A percentile compares a stretch with the other conserved stretches of the same genome.
phyloP scores from a whole-genome alignment of 2,329 filamentous ascomycete genomes.

The Spiromastix sp. region DNA sequence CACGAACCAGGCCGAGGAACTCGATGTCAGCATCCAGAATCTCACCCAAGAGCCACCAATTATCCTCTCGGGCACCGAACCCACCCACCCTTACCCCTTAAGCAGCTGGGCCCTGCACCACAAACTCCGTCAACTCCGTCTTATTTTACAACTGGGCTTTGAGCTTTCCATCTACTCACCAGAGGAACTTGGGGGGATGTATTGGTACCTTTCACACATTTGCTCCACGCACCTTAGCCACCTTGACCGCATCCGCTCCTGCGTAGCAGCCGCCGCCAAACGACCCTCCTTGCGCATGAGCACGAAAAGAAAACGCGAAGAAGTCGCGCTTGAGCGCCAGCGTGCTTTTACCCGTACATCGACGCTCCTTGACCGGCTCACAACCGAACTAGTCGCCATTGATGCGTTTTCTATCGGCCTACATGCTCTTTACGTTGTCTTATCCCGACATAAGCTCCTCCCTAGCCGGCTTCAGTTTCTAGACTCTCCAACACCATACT shows the following conservation, averaged over 20 bases:
- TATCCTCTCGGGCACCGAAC: conserved; percentile 42
- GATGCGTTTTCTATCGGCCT: conserved; percentile 43
- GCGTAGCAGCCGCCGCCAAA: conserved; percentile 35
- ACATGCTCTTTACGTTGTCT: conserved; percentile 53
- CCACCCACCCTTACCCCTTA: conserved; percentile 59
- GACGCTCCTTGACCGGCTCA: conserved; percentile 48
- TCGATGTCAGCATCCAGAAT: conserved; percentile 57
- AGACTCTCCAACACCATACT: conserved; percentile 42
- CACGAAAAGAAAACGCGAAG: conserved; percentile 5
- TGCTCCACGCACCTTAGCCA: conserved; percentile 58
- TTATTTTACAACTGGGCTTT: conserved; percentile 83
- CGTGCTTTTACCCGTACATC: conserved; percentile 28
- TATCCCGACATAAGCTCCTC: conserved; percentile 46
- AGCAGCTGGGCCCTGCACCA: conserved; percentile 85
- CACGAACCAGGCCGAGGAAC: conserved; percentile 46
- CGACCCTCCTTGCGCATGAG: conserved; percentile 7
- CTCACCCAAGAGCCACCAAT: conserved; percentile 53
- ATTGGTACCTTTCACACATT: conserved; percentile 75
- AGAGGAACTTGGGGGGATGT: conserved; percentile 80
- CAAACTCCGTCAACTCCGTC: conserved; percentile 80
- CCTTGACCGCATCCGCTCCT: conserved; percentile 61
- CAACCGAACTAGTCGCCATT: conserved; percentile 55
- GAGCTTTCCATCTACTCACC: conserved; percentile 83
- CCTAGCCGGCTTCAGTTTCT: conserved; percentile 40
- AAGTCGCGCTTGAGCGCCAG: conserved; percentile 18